Evolutionary conservation across 768 basidiomycete species (phyloP), one percentile per base, ranked within the genome.

Genomic region (Grammothele lineata): DNA sequence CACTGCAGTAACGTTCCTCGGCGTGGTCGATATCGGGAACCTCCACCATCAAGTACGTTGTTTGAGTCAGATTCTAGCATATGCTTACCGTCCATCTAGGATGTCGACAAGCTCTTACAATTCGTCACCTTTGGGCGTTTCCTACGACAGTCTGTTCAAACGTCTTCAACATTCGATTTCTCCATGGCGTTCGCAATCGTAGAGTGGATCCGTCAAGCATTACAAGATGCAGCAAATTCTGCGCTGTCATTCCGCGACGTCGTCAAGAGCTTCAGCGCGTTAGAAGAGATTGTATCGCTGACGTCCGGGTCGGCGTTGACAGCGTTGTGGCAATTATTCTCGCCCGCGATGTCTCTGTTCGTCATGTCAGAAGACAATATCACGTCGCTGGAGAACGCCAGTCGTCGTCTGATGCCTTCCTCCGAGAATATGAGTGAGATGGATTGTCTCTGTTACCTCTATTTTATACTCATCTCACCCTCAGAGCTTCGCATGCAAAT

Each of bases 131-230:
- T 43, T 23, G 52, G 47, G 2, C 52, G 52, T 12, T 53, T 37
- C 36, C 37, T 56, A 14, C 50, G 39, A 24, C 25, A 49, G 15
- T 40, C 55, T 38, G 25, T 35, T 6, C 14, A 24, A 24, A 47
- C 22, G 27, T 35, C 3, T 25, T 46, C 12, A 12, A 25, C 47
- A 3, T 72, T 86, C 48, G 81, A 92, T 63, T 85, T 85, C 57
- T 89, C 87, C 1, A 71, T 75, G 2, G 66, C 83, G 12, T 79
- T 80, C 48, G 77, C 83, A 8, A 62, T 87, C 24, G 73, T 77
- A 3, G 67, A 64, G 4, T 76, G 79, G 75, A 70, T 91, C 22
- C 51, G 62, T 8, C 68, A 75, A 25, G 58, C 66, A 3, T 59
- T 84, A 2, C 53, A 66, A 12, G 52, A 58, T 12, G 5, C 15